Evolutionary conservation across 768 basidiomycete species (phyloP), one percentile per base, ranked within the genome.

Genomic region (Epithele typhae): DNA sequence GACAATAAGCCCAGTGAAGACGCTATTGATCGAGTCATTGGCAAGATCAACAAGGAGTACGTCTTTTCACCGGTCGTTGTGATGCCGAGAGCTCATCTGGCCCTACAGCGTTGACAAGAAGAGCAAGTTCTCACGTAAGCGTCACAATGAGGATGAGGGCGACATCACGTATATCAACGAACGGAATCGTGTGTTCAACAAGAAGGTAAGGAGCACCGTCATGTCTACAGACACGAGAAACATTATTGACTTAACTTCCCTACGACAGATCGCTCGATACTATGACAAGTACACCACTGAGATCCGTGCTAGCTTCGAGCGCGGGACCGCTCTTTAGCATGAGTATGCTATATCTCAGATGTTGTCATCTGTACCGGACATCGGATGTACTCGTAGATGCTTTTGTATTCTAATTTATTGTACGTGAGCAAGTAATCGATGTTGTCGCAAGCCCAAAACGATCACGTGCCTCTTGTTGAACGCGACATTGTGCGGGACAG

Each of bases 151-250:
- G 59, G 89, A 90, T 42, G 87, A 94, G 51, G 93, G 90, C 44
- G 94, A 97, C 56, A 89, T 99, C 65, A 98, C 93, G 5, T 99
- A 98, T 64, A 99, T 99, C 78, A 99, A 99, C 74, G 92, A 98
- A 67, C 85, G 87, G 67, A 94, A 97, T 67, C 81, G 92, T 53
- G 92, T 96, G 38, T 98, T 96, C 78, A 96, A 97, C 79, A 93
- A 92, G 71, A 96, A 95, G 85, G 89, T 84, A 22, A 15, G 65
- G 27, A 34, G 37, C 4, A 19, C 25, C 3, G 17, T 23, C 32
- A 10, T 9, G 3, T 25, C 18, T 12, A 3, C 9, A 5, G 19
- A 21, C 8, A 10, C n/a, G n/a, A n/a, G n/a, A 5, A 18, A 9
- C 25, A 18, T 46, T 9, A 22, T 44, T 52, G 11, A 52, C n/a